These are phyloP conservation scores for Aechmea fasciata DNA, from an alignment of 176 grass and related monocot genomes.

Conservation along the genomic window DNA sequence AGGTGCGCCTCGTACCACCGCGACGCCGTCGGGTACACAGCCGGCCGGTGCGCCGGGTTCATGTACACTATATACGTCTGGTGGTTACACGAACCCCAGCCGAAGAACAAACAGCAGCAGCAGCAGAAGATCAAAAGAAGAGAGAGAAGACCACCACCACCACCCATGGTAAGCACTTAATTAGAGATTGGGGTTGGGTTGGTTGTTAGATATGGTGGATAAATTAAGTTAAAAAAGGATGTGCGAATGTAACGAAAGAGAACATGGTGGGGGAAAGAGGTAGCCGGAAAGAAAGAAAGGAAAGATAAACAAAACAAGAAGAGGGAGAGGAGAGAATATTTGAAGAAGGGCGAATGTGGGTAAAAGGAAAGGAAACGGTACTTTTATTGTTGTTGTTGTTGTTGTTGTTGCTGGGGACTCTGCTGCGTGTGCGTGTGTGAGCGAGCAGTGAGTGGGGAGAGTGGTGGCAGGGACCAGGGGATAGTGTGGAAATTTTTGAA, in stretches of 20 bases:
- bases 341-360: no score
- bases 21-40: slow-evolving; percentile 38
- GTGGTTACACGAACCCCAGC: slow-evolving; percentile 11
- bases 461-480: slow-evolving; percentile 5
- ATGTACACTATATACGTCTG: slow-evolving; percentile 94
- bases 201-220: no score
- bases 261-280: no score
- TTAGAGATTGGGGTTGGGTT: no score
- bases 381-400: no score
- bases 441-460: background rate
- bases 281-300: slow-evolving; percentile 9
- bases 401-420: background rate
- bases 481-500: no score
- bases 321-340: slow-evolving; percentile 15
- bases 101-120: background rate
- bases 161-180: no score
- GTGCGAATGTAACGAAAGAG: background rate
- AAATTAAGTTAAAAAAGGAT: background rate
- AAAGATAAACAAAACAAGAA: slow-evolving; percentile 12
- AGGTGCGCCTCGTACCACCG: slow-evolving; percentile 72
- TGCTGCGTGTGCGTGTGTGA: slow-evolving; percentile 2
- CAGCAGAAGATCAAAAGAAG: no score
- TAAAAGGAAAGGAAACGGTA: no score
- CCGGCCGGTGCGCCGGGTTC: slow-evolving; percentile 45
- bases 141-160: no score